Conservation (phyloP, 2,329 filamentous ascomycete species). For the Aspergillus sclerotialis region DNA sequence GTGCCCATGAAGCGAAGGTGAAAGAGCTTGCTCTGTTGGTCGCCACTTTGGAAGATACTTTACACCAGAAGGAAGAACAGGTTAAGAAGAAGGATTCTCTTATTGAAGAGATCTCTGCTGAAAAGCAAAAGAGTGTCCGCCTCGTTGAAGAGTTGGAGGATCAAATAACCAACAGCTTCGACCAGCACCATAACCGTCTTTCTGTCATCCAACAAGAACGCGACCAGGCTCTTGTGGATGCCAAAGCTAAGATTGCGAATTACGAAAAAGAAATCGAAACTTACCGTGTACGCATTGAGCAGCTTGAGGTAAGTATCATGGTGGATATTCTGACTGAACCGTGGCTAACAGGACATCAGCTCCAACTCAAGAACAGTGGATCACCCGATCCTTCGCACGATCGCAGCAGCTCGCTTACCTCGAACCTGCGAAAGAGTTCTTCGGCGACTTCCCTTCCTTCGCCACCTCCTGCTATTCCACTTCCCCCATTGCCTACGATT, state of each 20-base stretch:
- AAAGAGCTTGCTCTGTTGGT: slow-evolving; percentile 48
- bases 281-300: slow-evolving; percentile 49
- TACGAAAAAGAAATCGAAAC: slow-evolving; percentile 63
- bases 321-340: not conserved
- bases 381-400: slow-evolving; percentile 39
- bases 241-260: slow-evolving; percentile 55
- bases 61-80: slow-evolving; percentile 37
- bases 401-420: slow-evolving; percentile 53
- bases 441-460: slow-evolving; percentile 82
- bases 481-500: slow-evolving; percentile 74
- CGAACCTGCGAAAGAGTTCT: slow-evolving; percentile 74
- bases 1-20: slow-evolving; percentile 46
- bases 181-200: slow-evolving; percentile 87
- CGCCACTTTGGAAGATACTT: slow-evolving; percentile 39
- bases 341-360: slow-evolving; percentile 19
- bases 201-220: slow-evolving; percentile 74
- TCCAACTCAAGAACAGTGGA: slow-evolving; percentile 37
- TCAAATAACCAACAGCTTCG: slow-evolving; percentile 89
- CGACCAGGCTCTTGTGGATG: slow-evolving; percentile 70
- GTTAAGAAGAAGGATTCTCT: slow-evolving; percentile 41
- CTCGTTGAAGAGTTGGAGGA: slow-evolving; percentile 95
- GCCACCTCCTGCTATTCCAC: slow-evolving; percentile 89
- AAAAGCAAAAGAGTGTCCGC: slow-evolving; percentile 85
- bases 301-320: slow-evolving; percentile 61
- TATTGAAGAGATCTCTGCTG: slow-evolving; percentile 46